Evolutionary conservation across 805 yeast genomes (phyloP).

Genomic region (Ogataea siamensis): DNA sequence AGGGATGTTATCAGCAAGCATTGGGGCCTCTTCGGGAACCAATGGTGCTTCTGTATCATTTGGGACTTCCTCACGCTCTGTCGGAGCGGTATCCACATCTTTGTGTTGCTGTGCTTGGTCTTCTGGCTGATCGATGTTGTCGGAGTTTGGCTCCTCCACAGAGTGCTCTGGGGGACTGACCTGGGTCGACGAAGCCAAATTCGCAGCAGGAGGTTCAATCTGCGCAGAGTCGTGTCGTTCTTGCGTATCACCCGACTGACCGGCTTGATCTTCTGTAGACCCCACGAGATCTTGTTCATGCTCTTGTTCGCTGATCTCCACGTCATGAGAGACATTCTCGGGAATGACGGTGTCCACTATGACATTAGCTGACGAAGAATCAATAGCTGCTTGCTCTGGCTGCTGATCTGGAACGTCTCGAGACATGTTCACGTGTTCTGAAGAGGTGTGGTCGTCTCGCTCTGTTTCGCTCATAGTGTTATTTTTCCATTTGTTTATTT

Average conservation of each 20-base stretch:
- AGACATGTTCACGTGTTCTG: background rate
- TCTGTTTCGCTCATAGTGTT: slow-evolving; percentile 9
- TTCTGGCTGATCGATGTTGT: background rate
- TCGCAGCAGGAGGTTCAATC: too few relatives aligned
- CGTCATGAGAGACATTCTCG: background rate
- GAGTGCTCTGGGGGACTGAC: background rate
- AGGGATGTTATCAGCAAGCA: background rate
- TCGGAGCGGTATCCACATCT: too few relatives aligned
- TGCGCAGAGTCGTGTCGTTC: too few relatives aligned
- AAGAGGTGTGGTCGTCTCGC: background rate
- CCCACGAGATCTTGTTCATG: background rate
- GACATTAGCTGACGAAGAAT: too few relatives aligned
- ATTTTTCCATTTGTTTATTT: slow-evolving; percentile 5
- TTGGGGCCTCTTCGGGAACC: too few relatives aligned
- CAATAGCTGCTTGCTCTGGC: too few relatives aligned
- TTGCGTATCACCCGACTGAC: too few relatives aligned
- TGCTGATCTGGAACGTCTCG: background rate
- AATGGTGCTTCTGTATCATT: too few relatives aligned
- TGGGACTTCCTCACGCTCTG: too few relatives aligned
- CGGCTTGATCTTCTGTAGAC: background rate
- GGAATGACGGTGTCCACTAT: background rate
- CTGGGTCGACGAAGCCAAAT: too few relatives aligned
- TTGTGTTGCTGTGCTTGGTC: too few relatives aligned
- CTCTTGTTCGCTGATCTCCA: slow-evolving; percentile 3
- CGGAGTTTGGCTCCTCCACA: background rate